Evolutionary conservation across 1,284 basidiomycete genomes (phyloP).

Genomic region (Ganoderma lucidum): DNA sequence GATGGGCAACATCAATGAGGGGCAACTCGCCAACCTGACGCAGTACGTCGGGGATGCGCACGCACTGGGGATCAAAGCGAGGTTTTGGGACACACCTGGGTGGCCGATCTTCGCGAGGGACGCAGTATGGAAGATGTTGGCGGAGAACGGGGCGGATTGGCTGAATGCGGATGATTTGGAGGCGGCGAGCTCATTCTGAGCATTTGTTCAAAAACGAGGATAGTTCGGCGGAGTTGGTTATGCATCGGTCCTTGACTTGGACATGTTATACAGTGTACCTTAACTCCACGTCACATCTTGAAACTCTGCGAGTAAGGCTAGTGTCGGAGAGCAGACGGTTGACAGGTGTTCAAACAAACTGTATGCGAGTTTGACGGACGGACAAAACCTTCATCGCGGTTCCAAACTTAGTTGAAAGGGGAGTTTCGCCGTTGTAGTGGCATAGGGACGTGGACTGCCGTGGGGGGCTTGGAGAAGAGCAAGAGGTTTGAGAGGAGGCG

Average conservation of each 20-base stretch:
- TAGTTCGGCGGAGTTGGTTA: background rate
- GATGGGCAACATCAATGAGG: constrained; percentile 51
- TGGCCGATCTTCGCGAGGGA: constrained; percentile 56
- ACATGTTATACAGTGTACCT: too few species aligned
- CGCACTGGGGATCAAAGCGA: constrained; percentile 51
- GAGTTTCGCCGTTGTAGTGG: too few species aligned
- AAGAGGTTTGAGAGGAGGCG: constrained; percentile 1
- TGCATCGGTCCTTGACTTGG: too few species aligned
- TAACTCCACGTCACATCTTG: too few species aligned
- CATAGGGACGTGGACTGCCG: background rate
- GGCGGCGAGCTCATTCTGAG: constrained; percentile 51
- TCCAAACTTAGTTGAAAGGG: too few species aligned
- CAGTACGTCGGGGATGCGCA: constrained; percentile 55
- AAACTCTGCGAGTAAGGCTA: too few species aligned
- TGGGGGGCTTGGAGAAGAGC: background rate
- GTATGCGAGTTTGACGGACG: too few species aligned
- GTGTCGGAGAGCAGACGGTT: background rate
- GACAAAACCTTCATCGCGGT: too few species aligned
- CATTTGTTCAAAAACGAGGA: background rate
- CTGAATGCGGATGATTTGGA: constrained; percentile 61
- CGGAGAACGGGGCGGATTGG: constrained; percentile 58
- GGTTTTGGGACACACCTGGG: constrained; percentile 63
- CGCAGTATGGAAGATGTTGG: constrained; percentile 52
- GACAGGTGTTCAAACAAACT: background rate
- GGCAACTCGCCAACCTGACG: constrained; percentile 46